Conservation (phyloP, 371 early-diverging fungal species). For the Syncephalastrum monosporum region DNA sequence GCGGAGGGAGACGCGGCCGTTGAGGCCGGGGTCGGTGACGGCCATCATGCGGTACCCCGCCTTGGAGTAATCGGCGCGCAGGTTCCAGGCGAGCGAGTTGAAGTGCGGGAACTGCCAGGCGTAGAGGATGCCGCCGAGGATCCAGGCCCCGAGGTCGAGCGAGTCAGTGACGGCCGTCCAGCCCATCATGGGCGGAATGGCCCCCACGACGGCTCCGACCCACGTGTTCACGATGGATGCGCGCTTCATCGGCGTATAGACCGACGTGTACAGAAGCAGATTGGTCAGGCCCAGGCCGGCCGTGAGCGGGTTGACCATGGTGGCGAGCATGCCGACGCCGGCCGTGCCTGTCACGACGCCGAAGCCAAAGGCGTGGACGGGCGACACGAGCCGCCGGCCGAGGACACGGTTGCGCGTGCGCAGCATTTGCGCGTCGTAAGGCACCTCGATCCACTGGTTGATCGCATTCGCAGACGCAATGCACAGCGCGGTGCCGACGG, state of each 20-base stretch:
- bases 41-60: slow-evolving; percentile 97
- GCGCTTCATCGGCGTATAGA: slow-evolving; percentile 96
- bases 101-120: slow-evolving; percentile 99
- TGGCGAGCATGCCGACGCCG: slow-evolving; percentile 68
- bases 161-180: slow-evolving; percentile 86
- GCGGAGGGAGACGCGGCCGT: slow-evolving; percentile 84
- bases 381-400: slow-evolving; percentile 79
- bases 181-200: slow-evolving; percentile 98
- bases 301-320: slow-evolving; percentile 85
- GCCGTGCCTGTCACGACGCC: slow-evolving; percentile 71
- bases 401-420: slow-evolving; percentile 89
- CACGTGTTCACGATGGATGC: slow-evolving; percentile 92
- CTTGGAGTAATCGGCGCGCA: slow-evolving; percentile 92
- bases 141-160: slow-evolving; percentile 79
- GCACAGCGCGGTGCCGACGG: slow-evolving; percentile 89
- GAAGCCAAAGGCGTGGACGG: slow-evolving; percentile 83
- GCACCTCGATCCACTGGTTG: slow-evolving; percentile 95
- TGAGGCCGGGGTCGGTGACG: slow-evolving; percentile 84
- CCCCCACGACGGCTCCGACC: slow-evolving; percentile 95
- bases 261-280: slow-evolving; percentile 82
- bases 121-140: slow-evolving; percentile 80
- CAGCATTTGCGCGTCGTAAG: slow-evolving; percentile 97
- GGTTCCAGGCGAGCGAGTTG: slow-evolving; percentile 89
- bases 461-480: slow-evolving; percentile 92
- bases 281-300: slow-evolving; percentile 82